Base-by-base conservation (phyloP, 139 green algal species). In the Coelastrella sp. region DNA sequence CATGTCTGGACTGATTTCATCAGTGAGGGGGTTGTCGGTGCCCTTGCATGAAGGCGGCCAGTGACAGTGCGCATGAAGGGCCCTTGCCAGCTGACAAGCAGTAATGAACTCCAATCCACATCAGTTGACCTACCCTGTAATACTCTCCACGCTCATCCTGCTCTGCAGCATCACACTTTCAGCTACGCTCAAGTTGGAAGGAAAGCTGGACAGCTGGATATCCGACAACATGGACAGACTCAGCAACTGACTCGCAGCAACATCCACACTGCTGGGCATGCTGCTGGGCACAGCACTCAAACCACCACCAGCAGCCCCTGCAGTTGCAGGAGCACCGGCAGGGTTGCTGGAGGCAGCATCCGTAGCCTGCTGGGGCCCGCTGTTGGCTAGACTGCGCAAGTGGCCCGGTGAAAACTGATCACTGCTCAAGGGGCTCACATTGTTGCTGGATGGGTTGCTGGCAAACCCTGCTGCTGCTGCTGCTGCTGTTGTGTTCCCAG, bases 201-300 rank as follows among this genome's bases (percentile, higher is more conserved):
- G 61, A 78, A 87, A 87, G 82, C 82, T 87, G 12, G 84, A 70
- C 84, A 89, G 84, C 70, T 82, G 68, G 11, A 89, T 24, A 7
- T 89, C 84, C 22, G 66, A 82, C 84, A 89, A 17, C 49, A 74
- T 74, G 12, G 84, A 89, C 4, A 89, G 15, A 72, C 66, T 82
- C 84, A 89, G 84, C 84, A 89, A 7, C 84, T 89, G 70, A 58
- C 84, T 89, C 22, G 84, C 70, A 22, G 12, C 68, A 65, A 89
- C 84, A 68, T 89, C 84, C 20, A 81, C 7, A n/a, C 84, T 82
- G 84, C 84, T 73, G 7, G 35, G 24, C 65, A 60, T 63, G 65
- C 22, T 11, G 22, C 80, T 74, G 5, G 61, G 60, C 25, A 56
- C 82, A 56, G 61, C 12, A 22, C 57, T 72, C 20, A 63, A 15